phyloP scores from a whole-genome alignment of 2,329 filamentous ascomycete species.

The Clonostachys rosea region DNA sequence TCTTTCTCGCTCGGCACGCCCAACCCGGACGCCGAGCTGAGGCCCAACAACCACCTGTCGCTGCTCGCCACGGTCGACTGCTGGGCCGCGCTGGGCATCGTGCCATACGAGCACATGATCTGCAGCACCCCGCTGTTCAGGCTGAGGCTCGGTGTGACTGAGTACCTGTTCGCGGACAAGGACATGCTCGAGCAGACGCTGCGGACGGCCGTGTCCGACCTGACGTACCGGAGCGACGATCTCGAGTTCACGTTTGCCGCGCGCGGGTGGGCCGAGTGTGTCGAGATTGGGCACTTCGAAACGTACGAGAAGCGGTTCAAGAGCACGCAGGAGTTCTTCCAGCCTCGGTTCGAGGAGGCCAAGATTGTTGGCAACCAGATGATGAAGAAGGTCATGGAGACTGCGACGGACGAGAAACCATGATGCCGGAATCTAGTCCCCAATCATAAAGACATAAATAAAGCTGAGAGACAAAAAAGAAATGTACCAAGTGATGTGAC shows the following conservation, averaged over 20 bases:
- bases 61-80: conserved; percentile 97
- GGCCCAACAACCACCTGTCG: conserved; percentile 90
- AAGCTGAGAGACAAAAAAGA: too few relatives aligned
- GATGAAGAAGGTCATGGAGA: conserved; percentile 92
- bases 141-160: conserved; percentile 93
- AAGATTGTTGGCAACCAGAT: conserved; percentile 89
- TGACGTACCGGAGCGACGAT: conserved; percentile 90
- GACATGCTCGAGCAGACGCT: conserved; percentile 80
- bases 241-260: conserved; percentile 98
- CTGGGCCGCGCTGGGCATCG: conserved; percentile 90
- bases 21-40: conserved; percentile 44
- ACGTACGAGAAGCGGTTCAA: conserved; percentile 90
- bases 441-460: too few relatives aligned
- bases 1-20: conserved; percentile 78
- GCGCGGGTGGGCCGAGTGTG: conserved; percentile 91
- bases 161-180: conserved; percentile 86
- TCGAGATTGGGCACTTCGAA: conserved; percentile 86
- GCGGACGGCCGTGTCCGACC: conserved; percentile 80
- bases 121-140: conserved; percentile 97
- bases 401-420: conserved; percentile 42
- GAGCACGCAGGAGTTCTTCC: conserved; percentile 86
- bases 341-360: conserved; percentile 83
- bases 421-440: too few relatives aligned
- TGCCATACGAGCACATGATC: conserved; percentile 99
- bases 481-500: too few relatives aligned